phyloP scores from a whole-genome alignment of 305 asterid species.

The Fraxinus velutina region DNA sequence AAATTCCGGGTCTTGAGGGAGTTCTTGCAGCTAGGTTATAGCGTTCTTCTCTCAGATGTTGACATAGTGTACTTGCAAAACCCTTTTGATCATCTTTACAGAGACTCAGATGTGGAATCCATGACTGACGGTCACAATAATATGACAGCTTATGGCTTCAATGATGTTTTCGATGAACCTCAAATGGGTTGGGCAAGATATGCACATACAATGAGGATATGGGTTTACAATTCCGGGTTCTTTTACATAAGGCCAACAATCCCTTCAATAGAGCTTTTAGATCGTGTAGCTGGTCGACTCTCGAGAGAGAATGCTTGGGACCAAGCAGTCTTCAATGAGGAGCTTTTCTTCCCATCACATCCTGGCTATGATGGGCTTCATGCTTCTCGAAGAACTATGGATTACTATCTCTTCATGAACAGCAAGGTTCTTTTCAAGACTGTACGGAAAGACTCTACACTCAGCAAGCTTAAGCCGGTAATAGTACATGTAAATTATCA shows the following conservation, averaged over 20 bases:
- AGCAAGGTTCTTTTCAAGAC: conserved; percentile 54
- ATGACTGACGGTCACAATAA: conserved; percentile 60
- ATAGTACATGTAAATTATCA: conserved; percentile 51
- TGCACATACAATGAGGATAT: conserved; percentile 52
- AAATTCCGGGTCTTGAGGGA: conserved; percentile 48
- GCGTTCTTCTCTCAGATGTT: conserved; percentile 54
- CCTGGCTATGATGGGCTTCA: conserved; percentile 59
- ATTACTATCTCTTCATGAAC: conserved; percentile 48
- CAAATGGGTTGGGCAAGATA: conserved; percentile 55
- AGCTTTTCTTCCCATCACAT: conserved; percentile 54
- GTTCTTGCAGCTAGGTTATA: conserved; percentile 59
- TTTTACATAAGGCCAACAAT: conserved; percentile 54
- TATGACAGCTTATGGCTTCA: conserved; percentile 49
- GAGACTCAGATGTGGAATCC: conserved; percentile 60
- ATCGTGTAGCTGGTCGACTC: conserved; percentile 44
- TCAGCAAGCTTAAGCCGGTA: conserved; percentile 49
- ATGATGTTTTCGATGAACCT: conserved; percentile 49
- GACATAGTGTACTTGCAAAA: conserved; percentile 54
- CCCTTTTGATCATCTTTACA: conserved; percentile 48
- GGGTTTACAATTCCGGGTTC: conserved; percentile 59
- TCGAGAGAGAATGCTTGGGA: conserved; percentile 48
- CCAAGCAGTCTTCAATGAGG: conserved; percentile 55
- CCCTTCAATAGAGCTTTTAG: conserved; percentile 58
- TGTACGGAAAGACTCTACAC: conserved; percentile 32
- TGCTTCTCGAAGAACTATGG: conserved; percentile 57